Evolutionary conservation across 768 basidiomycete genomes (phyloP).

Genomic region (Sarcodon sp.): DNA sequence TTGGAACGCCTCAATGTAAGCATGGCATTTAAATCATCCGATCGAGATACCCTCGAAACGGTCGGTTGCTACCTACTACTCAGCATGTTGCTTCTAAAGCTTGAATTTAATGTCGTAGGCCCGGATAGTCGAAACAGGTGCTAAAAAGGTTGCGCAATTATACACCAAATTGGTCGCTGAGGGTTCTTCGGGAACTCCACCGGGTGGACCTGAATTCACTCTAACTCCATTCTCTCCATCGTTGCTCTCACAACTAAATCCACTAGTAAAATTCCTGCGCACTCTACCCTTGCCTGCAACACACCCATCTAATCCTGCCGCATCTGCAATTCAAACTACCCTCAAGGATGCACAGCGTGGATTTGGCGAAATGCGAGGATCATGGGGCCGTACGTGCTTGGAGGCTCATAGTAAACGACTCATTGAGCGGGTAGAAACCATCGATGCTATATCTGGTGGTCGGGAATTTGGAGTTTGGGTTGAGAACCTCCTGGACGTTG

Average conservation of each 20-base stretch:
- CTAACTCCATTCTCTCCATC: constrained; percentile 41
- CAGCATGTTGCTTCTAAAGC: background rate
- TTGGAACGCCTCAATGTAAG: constrained; percentile 68
- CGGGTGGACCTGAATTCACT: constrained; percentile 42
- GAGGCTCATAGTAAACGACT: constrained; percentile 60
- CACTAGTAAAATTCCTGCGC: constrained; percentile 58
- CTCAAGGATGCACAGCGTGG: constrained; percentile 70
- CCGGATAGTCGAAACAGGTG: constrained; percentile 72
- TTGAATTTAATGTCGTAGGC: constrained; percentile 22
- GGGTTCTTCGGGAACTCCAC: constrained; percentile 66
- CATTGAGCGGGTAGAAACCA: constrained; percentile 56
- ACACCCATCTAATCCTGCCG: constrained; percentile 74
- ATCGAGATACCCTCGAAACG: constrained; percentile 39
- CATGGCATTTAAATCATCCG: constrained; percentile 63
- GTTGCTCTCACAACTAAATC: constrained; percentile 38
- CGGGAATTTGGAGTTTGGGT: constrained; percentile 66
- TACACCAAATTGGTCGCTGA: constrained; percentile 87
- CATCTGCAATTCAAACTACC: constrained; percentile 46
- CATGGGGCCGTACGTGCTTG: constrained; percentile 63
- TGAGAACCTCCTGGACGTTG: constrained; percentile 46
- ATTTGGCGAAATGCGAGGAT: constrained; percentile 79
- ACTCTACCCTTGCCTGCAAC: constrained; percentile 65
- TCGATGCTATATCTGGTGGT: constrained; percentile 53
- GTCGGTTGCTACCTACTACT: constrained; percentile 18
- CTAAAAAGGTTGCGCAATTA: constrained; percentile 68